Evolutionary conservation across 2,329 filamentous ascomycete species (phyloP).

Genomic region (Penicillium sp.): DNA sequence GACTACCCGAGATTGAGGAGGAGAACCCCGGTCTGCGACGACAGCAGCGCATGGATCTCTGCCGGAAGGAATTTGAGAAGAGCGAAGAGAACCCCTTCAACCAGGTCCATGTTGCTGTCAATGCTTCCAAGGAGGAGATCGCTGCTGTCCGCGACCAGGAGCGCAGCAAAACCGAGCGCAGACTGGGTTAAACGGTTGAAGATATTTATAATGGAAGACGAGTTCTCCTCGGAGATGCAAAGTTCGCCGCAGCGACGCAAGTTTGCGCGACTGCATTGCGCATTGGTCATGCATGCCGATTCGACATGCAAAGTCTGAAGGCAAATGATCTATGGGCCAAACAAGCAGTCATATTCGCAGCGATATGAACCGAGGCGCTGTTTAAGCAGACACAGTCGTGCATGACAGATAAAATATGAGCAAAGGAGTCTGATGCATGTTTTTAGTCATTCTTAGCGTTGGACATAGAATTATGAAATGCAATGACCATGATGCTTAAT

Average conservation of each 20-base stretch:
- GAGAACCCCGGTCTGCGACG: conserved; percentile 78
- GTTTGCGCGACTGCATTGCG: background rate
- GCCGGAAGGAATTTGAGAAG: conserved; percentile 91
- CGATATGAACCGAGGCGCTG: background rate
- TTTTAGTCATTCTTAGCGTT: background rate
- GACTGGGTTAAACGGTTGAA: conserved; percentile 47
- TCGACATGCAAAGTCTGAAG: background rate
- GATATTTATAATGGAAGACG: background rate
- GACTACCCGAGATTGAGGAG: conserved; percentile 79
- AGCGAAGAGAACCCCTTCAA: conserved; percentile 95
- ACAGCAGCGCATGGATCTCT: conserved; percentile 80
- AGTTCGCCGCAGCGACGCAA: background rate
- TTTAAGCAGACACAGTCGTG: background rate
- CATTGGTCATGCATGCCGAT: background rate
- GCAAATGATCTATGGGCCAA: background rate
- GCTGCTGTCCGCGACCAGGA: conserved; percentile 64
- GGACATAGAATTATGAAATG: conserved; percentile 24
- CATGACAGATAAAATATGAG: background rate
- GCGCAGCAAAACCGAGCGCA: conserved; percentile 70
- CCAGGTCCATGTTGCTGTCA: conserved; percentile 72
- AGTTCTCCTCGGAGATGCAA: background rate
- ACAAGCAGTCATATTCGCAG: background rate
- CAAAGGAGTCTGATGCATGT: background rate
- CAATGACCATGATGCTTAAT: conserved; percentile 14
- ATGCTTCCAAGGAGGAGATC: conserved; percentile 77